Base-by-base conservation (phyloP, 2,329 filamentous ascomycete species). In the Aspergillus uvarum region DNA sequence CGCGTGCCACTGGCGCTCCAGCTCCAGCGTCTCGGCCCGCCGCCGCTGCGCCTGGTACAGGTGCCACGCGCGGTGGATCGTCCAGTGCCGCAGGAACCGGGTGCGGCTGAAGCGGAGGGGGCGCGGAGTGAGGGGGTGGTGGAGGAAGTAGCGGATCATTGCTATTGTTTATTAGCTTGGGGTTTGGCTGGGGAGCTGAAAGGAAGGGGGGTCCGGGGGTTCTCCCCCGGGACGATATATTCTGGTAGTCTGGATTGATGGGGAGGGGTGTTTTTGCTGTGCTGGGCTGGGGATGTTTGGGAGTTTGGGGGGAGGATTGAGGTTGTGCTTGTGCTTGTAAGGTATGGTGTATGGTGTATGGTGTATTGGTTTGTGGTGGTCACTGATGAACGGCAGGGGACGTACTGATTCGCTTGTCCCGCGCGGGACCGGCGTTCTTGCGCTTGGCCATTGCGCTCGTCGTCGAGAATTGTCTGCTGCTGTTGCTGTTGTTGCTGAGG, bases 51-150 rank as follows among this genome's bases (percentile, higher is more conserved):
- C 84, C 69, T 88, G 87, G 79, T 89, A 89, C 31, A 98, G 83
- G 70, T 91, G 84, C 92, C 93, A 98, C 22, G 94, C 94, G 69
- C 95, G 92, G 82, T 98, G 93, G 77, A 99, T 98, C 54, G 95
- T 98, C 95, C 95, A 99, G 83, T 99, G 95, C 51, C 95, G 91
- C 65, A 99, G 87, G 77, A 87, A 85, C 59, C 95, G 88, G 77
- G 89, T 90, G 68, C 94, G 92, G 47, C 87, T 92, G 85, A 98
- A 93, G 70, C 92, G 89, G 65, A 99, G 85, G 0, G 95, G 93
- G 12, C 88, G 86, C 0, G 88, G 88, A 6, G 86, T 89, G 31
- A 84, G 78, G 2, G 87, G 87, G 75, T 91, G 88, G 70, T 83
- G 78, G 67, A 91, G 85, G 76, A 88, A 85, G 79, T 90, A 91